Evolutionary conservation across 768 basidiomycete species (phyloP).

Genomic region (Chalciporus pseudorubinellus): DNA sequence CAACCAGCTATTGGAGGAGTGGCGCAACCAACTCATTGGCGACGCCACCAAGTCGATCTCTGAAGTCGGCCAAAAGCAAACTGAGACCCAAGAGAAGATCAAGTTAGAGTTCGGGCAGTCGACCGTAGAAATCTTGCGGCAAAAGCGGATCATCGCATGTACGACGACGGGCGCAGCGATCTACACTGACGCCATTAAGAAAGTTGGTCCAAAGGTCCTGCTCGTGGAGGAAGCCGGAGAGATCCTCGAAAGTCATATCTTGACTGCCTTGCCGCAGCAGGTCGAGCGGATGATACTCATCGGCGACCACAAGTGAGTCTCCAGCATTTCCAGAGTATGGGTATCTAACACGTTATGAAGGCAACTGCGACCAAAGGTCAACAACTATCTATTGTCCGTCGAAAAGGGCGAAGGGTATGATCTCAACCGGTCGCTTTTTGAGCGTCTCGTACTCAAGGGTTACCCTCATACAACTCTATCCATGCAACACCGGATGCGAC

Average conservation of each 20-base stretch:
- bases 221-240: conserved; percentile 74
- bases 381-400: conserved; percentile 58
- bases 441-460: conserved; percentile 57
- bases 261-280: conserved; percentile 50
- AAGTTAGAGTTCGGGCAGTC: conserved; percentile 33
- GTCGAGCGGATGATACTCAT: conserved; percentile 60
- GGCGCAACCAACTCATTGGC: conserved; percentile 35
- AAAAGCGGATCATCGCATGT: conserved; percentile 61
- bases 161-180: conserved; percentile 72
- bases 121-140: conserved; percentile 33
- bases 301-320: conserved; percentile 63
- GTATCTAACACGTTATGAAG: conserved; percentile 30
- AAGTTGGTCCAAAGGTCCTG: conserved; percentile 46
- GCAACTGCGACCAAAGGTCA: conserved; percentile 71
- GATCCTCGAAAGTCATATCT: conserved; percentile 63
- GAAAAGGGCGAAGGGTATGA: conserved; percentile 71
- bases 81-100: conserved; percentile 33
- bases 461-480: conserved; percentile 59
- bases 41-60: conserved; percentile 34
- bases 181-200: conserved; percentile 44
- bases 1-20: conserved; percentile 24
- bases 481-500: conserved; percentile 71
- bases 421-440: conserved; percentile 65
- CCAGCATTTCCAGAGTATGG: neutral
- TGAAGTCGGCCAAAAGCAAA: conserved; percentile 33